A percentile compares a stretch with the other conserved stretches of the same genome.
Conservation (phyloP, 2,329 filamentous ascomycete species). For the Cryphonectria japonica region DNA sequence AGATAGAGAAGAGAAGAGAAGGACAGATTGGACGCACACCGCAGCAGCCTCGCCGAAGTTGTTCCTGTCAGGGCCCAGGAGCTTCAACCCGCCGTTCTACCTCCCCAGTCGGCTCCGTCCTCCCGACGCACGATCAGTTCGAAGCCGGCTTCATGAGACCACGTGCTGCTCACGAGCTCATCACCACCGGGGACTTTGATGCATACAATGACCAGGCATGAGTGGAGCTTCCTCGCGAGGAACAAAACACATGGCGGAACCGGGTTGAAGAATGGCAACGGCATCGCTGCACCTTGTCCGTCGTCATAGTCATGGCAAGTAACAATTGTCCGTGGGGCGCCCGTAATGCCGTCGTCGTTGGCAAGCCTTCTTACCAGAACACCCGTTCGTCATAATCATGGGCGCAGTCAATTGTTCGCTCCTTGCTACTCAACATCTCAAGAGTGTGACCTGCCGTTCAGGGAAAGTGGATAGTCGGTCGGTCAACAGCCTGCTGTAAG, state of each 20-base stretch:
- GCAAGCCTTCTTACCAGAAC: background rate
- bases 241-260: slow-evolving; percentile 1
- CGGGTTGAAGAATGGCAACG: background rate
- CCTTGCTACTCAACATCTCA: too few relatives aligned
- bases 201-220: background rate
- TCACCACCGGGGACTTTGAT: background rate
- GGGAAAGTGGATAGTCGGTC: slow-evolving; percentile 17
- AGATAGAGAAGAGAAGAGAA: too few relatives aligned
- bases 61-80: background rate
- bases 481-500: background rate
- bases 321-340: background rate
- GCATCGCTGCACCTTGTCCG: background rate
- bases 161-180: slow-evolving; percentile 3
- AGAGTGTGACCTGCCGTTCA: slow-evolving; percentile 20
- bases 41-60: background rate
- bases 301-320: background rate
- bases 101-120: background rate
- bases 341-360: background rate
- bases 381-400: background rate
- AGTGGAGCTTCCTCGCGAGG: background rate
- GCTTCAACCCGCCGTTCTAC: background rate
- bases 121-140: background rate
- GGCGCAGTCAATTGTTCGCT: background rate
- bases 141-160: background rate
- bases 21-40: too few relatives aligned